Evolutionary conservation across 2,329 filamentous ascomycete genomes (phyloP), one percentile per base, ranked within the genome.

Genomic region (Monosporascus sp.): DNA sequence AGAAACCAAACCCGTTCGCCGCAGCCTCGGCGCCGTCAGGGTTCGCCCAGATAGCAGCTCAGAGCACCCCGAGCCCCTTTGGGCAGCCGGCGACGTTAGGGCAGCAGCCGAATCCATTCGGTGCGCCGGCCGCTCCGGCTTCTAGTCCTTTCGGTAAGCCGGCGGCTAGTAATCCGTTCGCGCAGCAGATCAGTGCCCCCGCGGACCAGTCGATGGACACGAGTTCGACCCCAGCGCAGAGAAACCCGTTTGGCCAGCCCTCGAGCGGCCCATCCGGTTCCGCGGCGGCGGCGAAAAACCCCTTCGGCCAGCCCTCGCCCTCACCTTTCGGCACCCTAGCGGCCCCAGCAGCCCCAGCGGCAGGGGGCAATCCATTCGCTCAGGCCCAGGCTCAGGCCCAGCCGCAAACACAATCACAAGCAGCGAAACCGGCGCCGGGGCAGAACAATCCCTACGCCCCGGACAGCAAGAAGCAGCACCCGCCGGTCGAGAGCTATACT

Each of bases 381-480:
- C 48, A 54, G 52, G 27, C 9, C 9, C 24, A 38, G 54, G 15
- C 48, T 51, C 37, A 47, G 52, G 31, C 31, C 31, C 59, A 59
- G 48, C 37, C 51, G 2, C 41, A 53, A 51, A 9, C 52, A 27
- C 55, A 58, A 14, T 47, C 63, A 1, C 58, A 61, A 45, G 53
- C 15, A 37, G 50, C 59, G 39, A 50, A 58, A 48, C 31, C 45
- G 22, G 47, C 39, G 37, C 35, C 35, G 55, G 57, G 6, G 51
- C 53, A 9, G 25, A 60, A 54, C 37, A 70, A 63, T 49, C 77
- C 77, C 2, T 80, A 79, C 56, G 68, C 72, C 1, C 74, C 76
- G 1, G 66, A 61, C 6, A 76, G 74, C 60, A 65, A 66, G 11
- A 76, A 68, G 53, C 67, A 75, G 52, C 77, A 79, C 49, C 77